Evolutionary conservation across 257 asterid species (phyloP).

Genomic region (Phtheirospermum japonicum): DNA sequence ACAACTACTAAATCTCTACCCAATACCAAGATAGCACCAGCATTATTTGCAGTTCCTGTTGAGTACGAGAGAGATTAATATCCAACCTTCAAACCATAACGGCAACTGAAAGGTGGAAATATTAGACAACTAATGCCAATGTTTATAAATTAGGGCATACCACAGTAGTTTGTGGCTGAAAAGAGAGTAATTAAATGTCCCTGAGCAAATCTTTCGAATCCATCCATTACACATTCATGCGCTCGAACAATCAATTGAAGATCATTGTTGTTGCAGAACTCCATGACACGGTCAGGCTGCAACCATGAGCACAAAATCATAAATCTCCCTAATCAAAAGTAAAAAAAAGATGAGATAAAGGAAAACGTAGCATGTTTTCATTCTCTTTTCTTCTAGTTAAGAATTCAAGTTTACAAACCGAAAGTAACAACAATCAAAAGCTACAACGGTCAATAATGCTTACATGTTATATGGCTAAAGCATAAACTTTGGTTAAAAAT

Average conservation of each 20-base stretch:
- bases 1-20: conserved; percentile 99
- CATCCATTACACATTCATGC: conserved; percentile 99
- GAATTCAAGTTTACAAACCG: too few relatives aligned
- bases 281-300: conserved; percentile 99
- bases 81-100: conserved; percentile 16
- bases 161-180: conserved; percentile 97
- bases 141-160: conserved; percentile 37
- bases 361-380: too few relatives aligned
- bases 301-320: conserved; percentile 21
- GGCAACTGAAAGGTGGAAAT: neutral
- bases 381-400: too few relatives aligned
- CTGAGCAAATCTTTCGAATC: conserved; percentile 98
- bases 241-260: conserved; percentile 94
- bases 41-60: conserved; percentile 95
- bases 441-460: too few relatives aligned
- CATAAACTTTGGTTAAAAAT: too few relatives aligned
- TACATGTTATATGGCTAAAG: too few relatives aligned
- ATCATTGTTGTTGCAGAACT: conserved; percentile 93
- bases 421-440: too few relatives aligned
- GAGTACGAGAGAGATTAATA: neutral
- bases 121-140: neutral
- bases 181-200: conserved; percentile 93
- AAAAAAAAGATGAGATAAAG: too few relatives aligned
- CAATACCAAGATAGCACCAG: conserved; percentile 96
- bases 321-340: neutral